Evolutionary conservation across 208 protist species (phyloP).

Genomic region (Acanthamoeba quina): DNA sequence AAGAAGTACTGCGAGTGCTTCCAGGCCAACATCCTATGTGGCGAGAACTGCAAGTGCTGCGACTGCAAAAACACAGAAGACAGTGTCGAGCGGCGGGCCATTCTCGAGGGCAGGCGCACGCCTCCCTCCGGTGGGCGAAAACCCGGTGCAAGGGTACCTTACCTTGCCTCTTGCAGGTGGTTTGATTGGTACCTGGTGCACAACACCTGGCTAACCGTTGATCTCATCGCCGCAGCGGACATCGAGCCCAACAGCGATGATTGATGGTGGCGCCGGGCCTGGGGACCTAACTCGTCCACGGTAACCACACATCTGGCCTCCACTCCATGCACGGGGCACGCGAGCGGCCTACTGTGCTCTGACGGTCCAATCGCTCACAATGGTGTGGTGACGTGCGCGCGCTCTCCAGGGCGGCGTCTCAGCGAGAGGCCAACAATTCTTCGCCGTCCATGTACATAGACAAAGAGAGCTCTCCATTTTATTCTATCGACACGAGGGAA

Average conservation of each 20-base stretch:
- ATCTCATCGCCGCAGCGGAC: neutral
- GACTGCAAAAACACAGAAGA: slow-evolving; percentile 83
- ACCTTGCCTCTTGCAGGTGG: neutral
- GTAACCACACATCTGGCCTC: neutral
- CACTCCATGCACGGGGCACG: neutral
- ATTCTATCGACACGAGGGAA: neutral
- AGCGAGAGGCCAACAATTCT: neutral
- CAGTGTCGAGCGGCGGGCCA: slow-evolving; percentile 54
- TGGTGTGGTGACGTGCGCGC: neutral
- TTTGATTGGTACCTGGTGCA: too few relatives aligned
- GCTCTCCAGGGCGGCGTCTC: neutral
- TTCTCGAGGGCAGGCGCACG: slow-evolving; percentile 63
- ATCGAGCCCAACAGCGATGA: slow-evolving; percentile 2
- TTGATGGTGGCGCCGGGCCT: neutral
- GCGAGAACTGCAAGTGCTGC: slow-evolving; percentile 86
- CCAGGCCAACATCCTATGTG: slow-evolving; percentile 84
- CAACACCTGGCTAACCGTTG: neutral
- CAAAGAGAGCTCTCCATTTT: slow-evolving; percentile 23
- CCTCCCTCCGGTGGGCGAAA: slow-evolving; percentile 48
- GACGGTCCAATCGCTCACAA: neutral
- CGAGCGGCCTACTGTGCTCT: neutral
- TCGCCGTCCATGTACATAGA: slow-evolving; percentile 38
- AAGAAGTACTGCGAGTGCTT: slow-evolving; percentile 90
- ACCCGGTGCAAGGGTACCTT: neutral
- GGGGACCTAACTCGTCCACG: neutral